A percentile compares a stretch with the other conserved stretches of the same genome.
These are phyloP conservation scores for Aspergillus proliferans DNA, from an alignment of 2,329 filamentous ascomycete species.

Conservation along the genomic window DNA sequence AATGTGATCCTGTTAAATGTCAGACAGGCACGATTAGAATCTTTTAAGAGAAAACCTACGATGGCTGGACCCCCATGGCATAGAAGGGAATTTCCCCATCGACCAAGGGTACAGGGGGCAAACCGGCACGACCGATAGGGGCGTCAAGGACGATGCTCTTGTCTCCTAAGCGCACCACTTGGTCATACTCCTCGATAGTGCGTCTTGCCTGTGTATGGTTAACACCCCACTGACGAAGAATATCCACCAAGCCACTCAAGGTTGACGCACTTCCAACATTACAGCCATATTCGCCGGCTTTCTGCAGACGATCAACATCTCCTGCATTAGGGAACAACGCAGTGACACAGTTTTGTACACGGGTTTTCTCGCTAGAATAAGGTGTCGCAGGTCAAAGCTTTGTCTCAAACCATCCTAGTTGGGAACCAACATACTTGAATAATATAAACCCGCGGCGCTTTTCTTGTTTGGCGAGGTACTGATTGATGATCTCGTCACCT, in stretches of 20 bases:
- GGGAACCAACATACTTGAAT: too few species aligned
- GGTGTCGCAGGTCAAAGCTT: too few species aligned
- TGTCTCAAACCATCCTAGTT: too few species aligned
- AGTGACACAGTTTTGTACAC: conserved; percentile 13
- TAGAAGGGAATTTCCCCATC: conserved; percentile 22
- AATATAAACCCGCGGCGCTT: conserved; percentile 21
- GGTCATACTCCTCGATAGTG: conserved; percentile 18
- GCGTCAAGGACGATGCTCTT: conserved; percentile 9
- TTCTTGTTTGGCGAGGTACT: conserved; percentile 21
- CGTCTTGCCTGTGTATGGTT: conserved; percentile 8
- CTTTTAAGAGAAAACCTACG: conserved; percentile 8
- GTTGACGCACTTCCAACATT: conserved; percentile 18
- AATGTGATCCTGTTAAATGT: conserved; percentile 18
- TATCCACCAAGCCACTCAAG: conserved; percentile 9
- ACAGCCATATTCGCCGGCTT: conserved; percentile 19
- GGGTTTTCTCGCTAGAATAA: conserved; percentile 14
- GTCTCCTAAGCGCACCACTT: conserved; percentile 8
- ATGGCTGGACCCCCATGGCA: conserved; percentile 24
- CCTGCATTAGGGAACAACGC: conserved; percentile 21
- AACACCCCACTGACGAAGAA: conserved; percentile 16
- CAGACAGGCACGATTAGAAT: not conserved
- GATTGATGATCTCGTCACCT: conserved; percentile 23
- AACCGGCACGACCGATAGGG: conserved; percentile 9
- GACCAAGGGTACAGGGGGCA: conserved; percentile 13
- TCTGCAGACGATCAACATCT: conserved; percentile 21